Percentiles rank a stretch among this genome's conserved stretches.
These are phyloP conservation scores for Aureobasidium sp. DNA, from an alignment of 2,329 filamentous ascomycete species.

Conservation along the genomic window DNA sequence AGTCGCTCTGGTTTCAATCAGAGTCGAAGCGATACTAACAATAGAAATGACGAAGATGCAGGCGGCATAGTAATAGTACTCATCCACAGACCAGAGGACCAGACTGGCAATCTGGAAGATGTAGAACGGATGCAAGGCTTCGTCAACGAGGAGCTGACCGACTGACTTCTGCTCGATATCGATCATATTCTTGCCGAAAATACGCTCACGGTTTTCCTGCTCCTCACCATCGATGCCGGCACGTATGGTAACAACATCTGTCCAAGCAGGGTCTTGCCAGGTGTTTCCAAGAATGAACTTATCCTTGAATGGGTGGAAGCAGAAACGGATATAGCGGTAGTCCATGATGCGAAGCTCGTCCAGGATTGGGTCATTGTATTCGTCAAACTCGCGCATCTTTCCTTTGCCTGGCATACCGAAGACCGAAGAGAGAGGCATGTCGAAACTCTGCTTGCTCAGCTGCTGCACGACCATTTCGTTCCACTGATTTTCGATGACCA, in stretches of 20 bases:
- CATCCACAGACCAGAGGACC: conserved; percentile 85
- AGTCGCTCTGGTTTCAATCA: conserved; percentile 85
- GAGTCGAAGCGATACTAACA: conserved; percentile 80
- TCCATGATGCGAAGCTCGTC: conserved; percentile 68
- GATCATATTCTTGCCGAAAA: conserved; percentile 86
- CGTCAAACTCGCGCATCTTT: conserved; percentile 57
- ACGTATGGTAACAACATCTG: conserved; percentile 63
- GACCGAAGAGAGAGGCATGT: conserved; percentile 54
- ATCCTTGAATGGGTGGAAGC: conserved; percentile 80
- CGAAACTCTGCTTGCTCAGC: conserved; percentile 52
- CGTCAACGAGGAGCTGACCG: conserved; percentile 76
- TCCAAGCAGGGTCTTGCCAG: conserved; percentile 94
- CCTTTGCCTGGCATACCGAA: conserved; percentile 58
- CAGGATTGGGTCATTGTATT: conserved; percentile 68
- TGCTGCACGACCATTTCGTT: conserved; percentile 75
- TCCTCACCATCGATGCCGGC: conserved; percentile 82
- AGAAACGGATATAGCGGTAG: conserved; percentile 91
- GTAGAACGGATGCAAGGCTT: conserved; percentile 97
- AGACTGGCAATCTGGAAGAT: conserved; percentile 96
- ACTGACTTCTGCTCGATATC: conserved; percentile 87
- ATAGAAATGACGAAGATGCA: conserved; percentile 95
- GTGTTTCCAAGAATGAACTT: conserved; percentile 79
- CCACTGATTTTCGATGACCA: conserved; percentile 97
- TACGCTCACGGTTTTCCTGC: conserved; percentile 68
- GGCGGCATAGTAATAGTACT: conserved; percentile 95